Evolutionary conservation across 1,139 yeast species (phyloP), one percentile per base, ranked within the genome.

Genomic region (Scheffersomyces titani): DNA sequence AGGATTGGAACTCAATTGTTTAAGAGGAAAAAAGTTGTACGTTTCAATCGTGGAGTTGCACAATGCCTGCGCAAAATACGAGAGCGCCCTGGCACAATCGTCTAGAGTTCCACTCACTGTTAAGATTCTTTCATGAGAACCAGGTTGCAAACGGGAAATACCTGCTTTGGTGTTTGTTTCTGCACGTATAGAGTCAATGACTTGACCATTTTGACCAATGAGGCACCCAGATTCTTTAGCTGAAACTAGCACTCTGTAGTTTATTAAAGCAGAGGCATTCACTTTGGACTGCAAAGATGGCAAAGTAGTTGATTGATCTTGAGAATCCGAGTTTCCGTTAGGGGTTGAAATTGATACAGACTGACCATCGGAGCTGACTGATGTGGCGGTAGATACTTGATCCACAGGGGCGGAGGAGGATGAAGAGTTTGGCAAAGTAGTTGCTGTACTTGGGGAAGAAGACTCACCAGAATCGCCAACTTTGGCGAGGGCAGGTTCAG

Each of bases 221-320:
- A 92, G 86, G 61, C 93, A 90, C 19, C 97, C 97, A 16, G 97
- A 93, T 72, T 92, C 98, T 69, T 89, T 90, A 56, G 96, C 86
- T 13, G 96, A 86, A 21, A 92, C 91, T 50, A 92, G 78, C 1
- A 92, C 84, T 63, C 97, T 81, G 68, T 78, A 82, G 57, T 85
- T 85, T 59, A 84, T 81, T 56, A 84, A 76, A 6, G 80, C 77
- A 16, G 74, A 66, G 9, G 72, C 68, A 59, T 72, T 70, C 24
- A 72, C 63, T 51, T 64, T 67, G 54, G 72, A 75, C 49, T 68
- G 68, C 54, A 73, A 59, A 46, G 75, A 68, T 2, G 80, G 79
- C 59, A 74, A 68, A 40, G 66, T 57, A 44, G 71, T 67, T 36
- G 70, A 63, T 30, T 59, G 60, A 49, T 61, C 66, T 18, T 52